These are phyloP conservation scores for Buxus sempervirens DNA, from an alignment of 164 flowering plant species.

Conservation along the genomic window DNA sequence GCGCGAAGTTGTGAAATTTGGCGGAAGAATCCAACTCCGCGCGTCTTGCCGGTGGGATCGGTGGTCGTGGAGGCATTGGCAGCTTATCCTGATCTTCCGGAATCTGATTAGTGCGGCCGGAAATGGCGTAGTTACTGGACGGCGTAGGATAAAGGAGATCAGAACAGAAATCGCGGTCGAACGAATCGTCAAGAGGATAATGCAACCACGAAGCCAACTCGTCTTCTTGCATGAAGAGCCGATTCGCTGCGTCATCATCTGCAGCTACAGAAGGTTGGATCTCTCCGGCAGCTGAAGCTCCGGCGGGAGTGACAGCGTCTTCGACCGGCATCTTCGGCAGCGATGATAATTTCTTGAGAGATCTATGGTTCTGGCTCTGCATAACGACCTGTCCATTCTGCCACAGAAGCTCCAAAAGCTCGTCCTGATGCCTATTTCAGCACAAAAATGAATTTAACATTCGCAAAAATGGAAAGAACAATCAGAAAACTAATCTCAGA, in stretches of 20 bases:
- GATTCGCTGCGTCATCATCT: conserved; percentile 16
- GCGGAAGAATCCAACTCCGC: conserved; percentile 14
- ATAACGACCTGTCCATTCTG: conserved; percentile 72
- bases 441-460: not conserved
- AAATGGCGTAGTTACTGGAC: conserved; percentile 12
- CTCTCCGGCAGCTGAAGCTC: conserved; percentile 14
- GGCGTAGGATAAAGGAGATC: conserved; percentile 36
- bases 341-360: conserved; percentile 27
- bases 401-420: conserved; percentile 83
- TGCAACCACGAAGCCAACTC: conserved; percentile 95
- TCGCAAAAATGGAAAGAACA: not conserved
- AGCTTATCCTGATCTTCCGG: conserved; percentile 13
- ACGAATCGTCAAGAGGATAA: conserved; percentile 49
- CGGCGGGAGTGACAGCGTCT: conserved; percentile 17
- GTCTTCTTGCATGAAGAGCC: conserved; percentile 79
- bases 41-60: conserved; percentile 31
- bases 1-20: conserved; percentile 34
- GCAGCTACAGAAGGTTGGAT: conserved; percentile 16
- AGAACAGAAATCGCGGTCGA: conserved; percentile 40
- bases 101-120: conserved; percentile 3
- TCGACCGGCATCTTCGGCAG: conserved; percentile 7
- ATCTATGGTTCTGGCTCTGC: conserved; percentile 54
- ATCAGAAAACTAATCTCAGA: not conserved
- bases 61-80: conserved; percentile 30
- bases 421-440: conserved; percentile 46